Conservation (phyloP, 2,329 filamentous ascomycete species). For the Delphinella strobiligena region DNA sequence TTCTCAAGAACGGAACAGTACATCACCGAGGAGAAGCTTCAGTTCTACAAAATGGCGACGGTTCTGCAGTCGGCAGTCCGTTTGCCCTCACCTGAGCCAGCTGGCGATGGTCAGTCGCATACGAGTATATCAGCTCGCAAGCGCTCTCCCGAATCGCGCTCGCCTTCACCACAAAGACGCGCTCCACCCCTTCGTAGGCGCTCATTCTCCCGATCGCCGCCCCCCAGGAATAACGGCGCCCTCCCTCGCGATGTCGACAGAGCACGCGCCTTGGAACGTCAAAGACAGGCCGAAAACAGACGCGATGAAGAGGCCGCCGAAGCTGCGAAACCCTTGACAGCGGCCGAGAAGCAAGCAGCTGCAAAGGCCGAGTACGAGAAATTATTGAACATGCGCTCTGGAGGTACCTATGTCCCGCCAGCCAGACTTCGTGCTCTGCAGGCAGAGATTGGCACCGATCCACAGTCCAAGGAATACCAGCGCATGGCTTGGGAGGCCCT, state of each 20-base stretch:
- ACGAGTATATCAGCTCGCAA: conserved; percentile 16
- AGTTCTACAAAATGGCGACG: conserved; percentile 6
- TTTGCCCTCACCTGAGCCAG: conserved; percentile 8
- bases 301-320: conserved; percentile 30
- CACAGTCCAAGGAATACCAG: conserved; percentile 92
- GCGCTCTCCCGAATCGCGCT: conserved; percentile 21
- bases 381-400: conserved; percentile 81
- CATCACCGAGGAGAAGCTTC: background rate
- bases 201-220: conserved; percentile 20
- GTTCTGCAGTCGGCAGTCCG: conserved; percentile 10
- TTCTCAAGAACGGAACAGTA: background rate
- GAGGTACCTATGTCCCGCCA: conserved; percentile 92
- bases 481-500: conserved; percentile 98
- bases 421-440: conserved; percentile 83
- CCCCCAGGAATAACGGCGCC: conserved; percentile 19
- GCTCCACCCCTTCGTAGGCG: conserved; percentile 19
- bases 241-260: conserved; percentile 38
- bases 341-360: conserved; percentile 75
- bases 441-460: conserved; percentile 83
- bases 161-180: conserved; percentile 22
- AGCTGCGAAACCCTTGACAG: conserved; percentile 44
- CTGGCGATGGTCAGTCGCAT: conserved; percentile 6
- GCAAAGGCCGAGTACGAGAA: conserved; percentile 92
- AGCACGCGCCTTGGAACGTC: conserved; percentile 38
- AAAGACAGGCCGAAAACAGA: conserved; percentile 36